These are phyloP conservation scores for Tylopilus cervinicoccineus DNA, from an alignment of 768 basidiomycete species.

Conservation along the genomic window DNA sequence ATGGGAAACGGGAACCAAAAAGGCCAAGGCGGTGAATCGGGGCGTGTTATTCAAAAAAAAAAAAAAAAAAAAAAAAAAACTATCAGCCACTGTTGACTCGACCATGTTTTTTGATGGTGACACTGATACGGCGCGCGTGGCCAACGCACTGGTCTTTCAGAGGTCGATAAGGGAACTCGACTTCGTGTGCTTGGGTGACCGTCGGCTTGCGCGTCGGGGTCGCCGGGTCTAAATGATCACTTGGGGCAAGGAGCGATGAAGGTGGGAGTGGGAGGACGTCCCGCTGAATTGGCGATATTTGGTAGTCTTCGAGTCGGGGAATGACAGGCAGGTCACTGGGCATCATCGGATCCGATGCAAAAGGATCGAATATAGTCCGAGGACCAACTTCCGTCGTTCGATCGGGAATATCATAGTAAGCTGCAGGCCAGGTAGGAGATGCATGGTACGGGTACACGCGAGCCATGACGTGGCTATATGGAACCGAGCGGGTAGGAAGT, in stretches of 20 bases:
- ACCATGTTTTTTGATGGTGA: constrained; percentile 30
- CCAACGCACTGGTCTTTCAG: constrained; percentile 32
- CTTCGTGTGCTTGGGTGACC: constrained; percentile 8
- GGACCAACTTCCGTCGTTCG: neutral
- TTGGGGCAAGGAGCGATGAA: neutral
- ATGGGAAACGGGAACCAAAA: neutral
- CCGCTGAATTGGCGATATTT: neutral
- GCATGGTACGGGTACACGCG: constrained; percentile 10
- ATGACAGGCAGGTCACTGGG: constrained; percentile 12
- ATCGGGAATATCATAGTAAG: constrained; percentile 1
- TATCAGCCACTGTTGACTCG: constrained; percentile 12
- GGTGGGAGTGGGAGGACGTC: neutral
- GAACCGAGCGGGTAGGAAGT: constrained; percentile 1
- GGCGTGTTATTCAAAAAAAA: too few relatives aligned
- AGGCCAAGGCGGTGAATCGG: too few relatives aligned
- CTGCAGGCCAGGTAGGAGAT: constrained; percentile 1
- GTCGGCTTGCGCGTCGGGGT: neutral
- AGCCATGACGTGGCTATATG: constrained; percentile 6
- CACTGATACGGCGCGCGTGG: constrained; percentile 39
- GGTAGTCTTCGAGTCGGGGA: constrained; percentile 6
- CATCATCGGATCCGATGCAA: constrained; percentile 15
- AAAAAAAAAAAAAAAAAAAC: too few relatives aligned
- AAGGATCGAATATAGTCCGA: constrained; percentile 18
- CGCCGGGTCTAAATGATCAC: neutral
- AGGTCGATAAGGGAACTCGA: constrained; percentile 34